Percentiles rank a stretch among this genome's conserved stretches.
These are phyloP conservation scores for Mycena crocata DNA, from an alignment of 768 basidiomycete species.

Conservation along the genomic window DNA sequence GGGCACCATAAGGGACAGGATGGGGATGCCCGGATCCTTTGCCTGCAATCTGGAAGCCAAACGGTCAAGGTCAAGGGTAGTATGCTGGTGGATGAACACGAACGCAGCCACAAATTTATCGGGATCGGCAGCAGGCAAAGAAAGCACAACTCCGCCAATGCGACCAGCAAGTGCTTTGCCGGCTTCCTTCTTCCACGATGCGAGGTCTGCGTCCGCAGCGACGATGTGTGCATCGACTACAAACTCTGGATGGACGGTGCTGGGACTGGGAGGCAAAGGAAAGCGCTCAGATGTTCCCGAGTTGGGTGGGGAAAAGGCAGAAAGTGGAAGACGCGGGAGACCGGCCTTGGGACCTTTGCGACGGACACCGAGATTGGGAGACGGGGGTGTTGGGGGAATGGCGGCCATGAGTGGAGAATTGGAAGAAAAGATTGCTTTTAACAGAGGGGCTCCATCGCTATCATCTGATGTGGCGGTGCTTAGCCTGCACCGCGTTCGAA, in stretches of 20 bases:
- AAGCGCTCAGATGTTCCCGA: slow-evolving; percentile 75
- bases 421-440: no score
- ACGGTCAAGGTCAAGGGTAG: slow-evolving; percentile 30
- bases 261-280: slow-evolving; percentile 76
- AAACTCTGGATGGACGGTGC: slow-evolving; percentile 67
- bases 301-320: slow-evolving; percentile 81
- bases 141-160: slow-evolving; percentile 68
- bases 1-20: slow-evolving; percentile 71
- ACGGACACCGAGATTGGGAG: slow-evolving; percentile 59
- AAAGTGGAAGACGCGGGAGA: slow-evolving; percentile 78
- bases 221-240: slow-evolving; percentile 80
- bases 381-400: slow-evolving; percentile 37
- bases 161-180: slow-evolving; percentile 58
- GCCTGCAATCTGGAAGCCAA: slow-evolving; percentile 31
- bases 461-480: no score
- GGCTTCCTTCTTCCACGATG: slow-evolving; percentile 65
- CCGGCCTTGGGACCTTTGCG: slow-evolving; percentile 74
- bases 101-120: slow-evolving; percentile 60
- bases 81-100: slow-evolving; percentile 39
- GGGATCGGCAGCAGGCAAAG: slow-evolving; percentile 57
- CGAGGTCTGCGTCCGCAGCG: slow-evolving; percentile 52
- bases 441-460: no score
- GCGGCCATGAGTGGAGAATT: slow-evolving; percentile 7
- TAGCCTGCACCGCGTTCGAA: no score
- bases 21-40: slow-evolving; percentile 43